Conservation (phyloP, 2,329 filamentous ascomycete species). For the Sphaceloma murrayae region DNA sequence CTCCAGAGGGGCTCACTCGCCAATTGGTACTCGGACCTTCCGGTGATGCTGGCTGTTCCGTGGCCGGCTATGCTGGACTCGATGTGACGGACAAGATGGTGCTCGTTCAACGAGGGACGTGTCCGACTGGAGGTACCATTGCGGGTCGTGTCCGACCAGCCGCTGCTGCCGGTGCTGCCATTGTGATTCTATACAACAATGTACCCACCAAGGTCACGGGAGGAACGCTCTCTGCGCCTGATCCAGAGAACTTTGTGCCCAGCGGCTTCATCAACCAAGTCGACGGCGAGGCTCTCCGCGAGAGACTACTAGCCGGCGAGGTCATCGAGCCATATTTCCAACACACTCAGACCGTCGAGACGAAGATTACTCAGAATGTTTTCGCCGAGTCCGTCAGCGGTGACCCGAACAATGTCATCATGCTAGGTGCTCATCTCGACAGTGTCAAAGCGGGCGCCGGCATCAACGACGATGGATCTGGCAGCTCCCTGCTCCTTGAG, state of each 20-base stretch:
- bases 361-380: conserved; percentile 24
- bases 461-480: conserved; percentile 35
- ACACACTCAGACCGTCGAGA: conserved; percentile 10
- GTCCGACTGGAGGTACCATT: conserved; percentile 11
- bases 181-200: conserved; percentile 11
- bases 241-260: conserved; percentile 6
- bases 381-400: conserved; percentile 31
- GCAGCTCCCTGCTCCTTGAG: conserved; percentile 30
- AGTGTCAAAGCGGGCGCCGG: conserved; percentile 31
- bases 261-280: conserved; percentile 12
- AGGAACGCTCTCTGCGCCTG: conserved; percentile 2
- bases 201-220: conserved; percentile 9
- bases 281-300: conserved; percentile 3
- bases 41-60: conserved; percentile 34
- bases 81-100: conserved; percentile 13
- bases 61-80: conserved; percentile 20
- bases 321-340: conserved; percentile 11
- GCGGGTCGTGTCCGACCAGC: conserved; percentile 6
- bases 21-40: conserved; percentile 34
- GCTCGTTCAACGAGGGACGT: conserved; percentile 9
- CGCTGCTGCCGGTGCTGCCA: conserved; percentile 10
- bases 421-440: conserved; percentile 32
- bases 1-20: conserved; percentile 35
- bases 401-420: conserved; percentile 29
- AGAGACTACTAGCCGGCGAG: conserved; percentile 2